Evolutionary conservation across 192 early-diverging fungal species (phyloP).

Genomic region (Coemansia sp.): DNA sequence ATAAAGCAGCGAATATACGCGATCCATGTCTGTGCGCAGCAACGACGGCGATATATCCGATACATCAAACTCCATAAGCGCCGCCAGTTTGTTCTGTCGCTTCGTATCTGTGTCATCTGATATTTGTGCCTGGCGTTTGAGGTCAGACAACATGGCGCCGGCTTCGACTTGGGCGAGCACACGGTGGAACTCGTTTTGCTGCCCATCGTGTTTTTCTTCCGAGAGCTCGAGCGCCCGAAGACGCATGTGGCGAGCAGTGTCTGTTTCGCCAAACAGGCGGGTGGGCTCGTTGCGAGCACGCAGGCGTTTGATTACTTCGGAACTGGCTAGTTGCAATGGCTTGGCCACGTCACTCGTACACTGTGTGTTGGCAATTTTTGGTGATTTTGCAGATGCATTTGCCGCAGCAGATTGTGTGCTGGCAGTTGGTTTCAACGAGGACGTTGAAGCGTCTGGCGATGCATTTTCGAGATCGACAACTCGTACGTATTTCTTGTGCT

Average conservation of each 20-base stretch:
- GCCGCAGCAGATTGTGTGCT: conserved; percentile 46
- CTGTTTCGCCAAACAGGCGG: conserved; percentile 88
- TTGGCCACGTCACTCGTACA: background rate
- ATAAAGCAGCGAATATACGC: conserved; percentile 68
- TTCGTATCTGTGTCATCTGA: conserved; percentile 30
- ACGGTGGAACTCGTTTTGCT: conserved; percentile 89
- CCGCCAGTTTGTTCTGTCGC: conserved; percentile 47
- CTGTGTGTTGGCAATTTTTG: no score
- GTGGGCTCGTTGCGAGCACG: conserved; percentile 87
- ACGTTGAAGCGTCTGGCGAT: conserved; percentile 8
- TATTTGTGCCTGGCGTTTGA: conserved; percentile 60
- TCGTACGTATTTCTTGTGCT: conserved; percentile 77
- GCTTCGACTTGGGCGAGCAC: conserved; percentile 81
- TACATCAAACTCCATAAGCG: conserved; percentile 61
- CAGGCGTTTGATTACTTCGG: conserved; percentile 79
- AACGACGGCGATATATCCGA: conserved; percentile 68
- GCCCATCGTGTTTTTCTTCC: conserved; percentile 81
- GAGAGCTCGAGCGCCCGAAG: conserved; percentile 77
- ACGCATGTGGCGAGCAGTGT: conserved; percentile 73
- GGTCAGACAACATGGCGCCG: conserved; percentile 72
- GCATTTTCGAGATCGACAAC: conserved; percentile 75
- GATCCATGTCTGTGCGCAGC: conserved; percentile 76
- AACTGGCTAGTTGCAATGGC: conserved; percentile 16
- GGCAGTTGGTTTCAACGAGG: conserved; percentile 44
- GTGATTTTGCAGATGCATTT: conserved; percentile 4